Conservation (phyloP, 495 filamentous ascomycete genomes). For the Chaetomidium leptoderma region DNA sequence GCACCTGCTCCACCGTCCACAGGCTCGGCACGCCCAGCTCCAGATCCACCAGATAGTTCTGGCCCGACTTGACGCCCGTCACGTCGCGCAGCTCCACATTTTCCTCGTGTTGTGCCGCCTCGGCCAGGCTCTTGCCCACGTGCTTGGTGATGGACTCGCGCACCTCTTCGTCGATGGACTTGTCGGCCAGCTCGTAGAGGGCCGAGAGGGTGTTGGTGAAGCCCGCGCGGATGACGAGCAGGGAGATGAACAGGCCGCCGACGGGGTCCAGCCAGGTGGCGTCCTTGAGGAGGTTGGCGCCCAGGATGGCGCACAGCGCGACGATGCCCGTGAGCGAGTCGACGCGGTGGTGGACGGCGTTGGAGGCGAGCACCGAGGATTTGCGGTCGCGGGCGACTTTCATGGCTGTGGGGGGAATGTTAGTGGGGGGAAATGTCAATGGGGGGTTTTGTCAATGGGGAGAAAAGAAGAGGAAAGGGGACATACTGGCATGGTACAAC, state of each 20-base stretch:
- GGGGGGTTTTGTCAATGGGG: too few species aligned
- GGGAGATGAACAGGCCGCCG: slow-evolving; percentile 82
- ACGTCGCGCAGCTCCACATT: slow-evolving; percentile 63
- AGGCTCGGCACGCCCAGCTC: slow-evolving; percentile 70
- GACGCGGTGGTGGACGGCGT: slow-evolving; percentile 92
- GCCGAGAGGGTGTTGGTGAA: slow-evolving; percentile 78
- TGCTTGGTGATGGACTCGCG: slow-evolving; percentile 62
- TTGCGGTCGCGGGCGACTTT: slow-evolving; percentile 93
- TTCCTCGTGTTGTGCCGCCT: slow-evolving; percentile 31
- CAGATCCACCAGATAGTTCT: slow-evolving; percentile 89
- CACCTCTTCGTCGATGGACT: slow-evolving; percentile 79
- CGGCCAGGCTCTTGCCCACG: slow-evolving; percentile 54
- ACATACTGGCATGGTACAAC: slow-evolving; percentile 92
- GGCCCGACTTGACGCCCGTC: slow-evolving; percentile 85
- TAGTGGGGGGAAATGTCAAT: background rate
- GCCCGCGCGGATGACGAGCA: slow-evolving; percentile 89
- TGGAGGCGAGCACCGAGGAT: slow-evolving; percentile 93
- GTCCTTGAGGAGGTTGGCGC: slow-evolving; percentile 77
- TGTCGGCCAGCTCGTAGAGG: slow-evolving; percentile 82
- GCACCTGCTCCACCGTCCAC: slow-evolving; percentile 66
- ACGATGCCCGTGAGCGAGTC: slow-evolving; percentile 94
- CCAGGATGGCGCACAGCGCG: slow-evolving; percentile 79
- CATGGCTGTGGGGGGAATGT: slow-evolving; percentile 61
- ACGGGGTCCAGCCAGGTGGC: slow-evolving; percentile 93
- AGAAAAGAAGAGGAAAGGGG: background rate